Conservation (phyloP, 345 rosid genomes). For the Euphorbia peplus region DNA sequence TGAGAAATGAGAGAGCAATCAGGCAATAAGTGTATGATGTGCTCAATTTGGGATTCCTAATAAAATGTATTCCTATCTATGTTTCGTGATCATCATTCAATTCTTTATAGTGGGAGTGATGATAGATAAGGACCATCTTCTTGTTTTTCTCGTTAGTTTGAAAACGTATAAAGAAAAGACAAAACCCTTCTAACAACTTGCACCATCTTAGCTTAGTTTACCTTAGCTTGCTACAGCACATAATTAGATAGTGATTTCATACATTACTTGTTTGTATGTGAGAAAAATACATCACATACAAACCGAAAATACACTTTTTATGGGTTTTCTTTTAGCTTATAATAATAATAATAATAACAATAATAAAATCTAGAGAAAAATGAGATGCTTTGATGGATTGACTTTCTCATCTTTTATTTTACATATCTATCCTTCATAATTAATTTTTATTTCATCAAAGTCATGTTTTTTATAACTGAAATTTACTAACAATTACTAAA, state of each 20-base stretch:
- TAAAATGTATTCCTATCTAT: too few relatives aligned
- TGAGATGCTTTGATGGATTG: too few relatives aligned
- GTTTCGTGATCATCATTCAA: slow-evolving; percentile 6
- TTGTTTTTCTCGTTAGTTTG: not conserved
- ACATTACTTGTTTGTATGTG: too few relatives aligned
- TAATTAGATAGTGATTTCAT: not conserved
- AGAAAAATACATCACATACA: not conserved
- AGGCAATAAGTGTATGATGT: not conserved
- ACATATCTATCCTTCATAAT: too few relatives aligned
- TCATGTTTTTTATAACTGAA: too few relatives aligned
- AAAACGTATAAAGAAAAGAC: not conserved
- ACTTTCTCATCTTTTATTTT: too few relatives aligned
- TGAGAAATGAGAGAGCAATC: not conserved
- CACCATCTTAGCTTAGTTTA: slow-evolving; percentile 1
- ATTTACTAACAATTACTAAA: too few relatives aligned
- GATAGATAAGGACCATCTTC: slow-evolving; percentile 1
- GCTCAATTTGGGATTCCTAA: slow-evolving; percentile 4
- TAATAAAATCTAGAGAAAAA: too few relatives aligned
- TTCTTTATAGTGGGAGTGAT: not conserved
- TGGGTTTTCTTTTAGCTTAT: not conserved
- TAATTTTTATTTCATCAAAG: too few relatives aligned
- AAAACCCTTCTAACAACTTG: not conserved
- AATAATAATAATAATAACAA: not conserved
- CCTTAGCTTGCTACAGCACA: not conserved
- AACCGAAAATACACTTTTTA: not conserved